Evolutionary conservation across 371 early-diverging fungal genomes (phyloP), one percentile per base, ranked within the genome.

Genomic region (Apophysomyces elegans): DNA sequence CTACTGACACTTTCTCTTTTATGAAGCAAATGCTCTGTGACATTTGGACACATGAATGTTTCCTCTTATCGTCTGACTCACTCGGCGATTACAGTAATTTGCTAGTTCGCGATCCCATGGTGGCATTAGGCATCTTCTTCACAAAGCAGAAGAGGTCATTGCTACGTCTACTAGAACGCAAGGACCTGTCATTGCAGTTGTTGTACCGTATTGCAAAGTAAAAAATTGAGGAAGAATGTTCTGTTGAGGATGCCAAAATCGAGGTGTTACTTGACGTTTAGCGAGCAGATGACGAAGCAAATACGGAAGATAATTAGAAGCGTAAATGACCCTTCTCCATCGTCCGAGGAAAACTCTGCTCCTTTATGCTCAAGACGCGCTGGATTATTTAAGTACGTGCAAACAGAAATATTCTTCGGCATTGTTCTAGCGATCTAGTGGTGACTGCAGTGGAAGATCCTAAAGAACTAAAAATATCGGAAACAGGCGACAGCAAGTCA

Each of bases 371-470:
- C 41, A 41, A 41, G 41, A 41, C 41, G 2, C 5, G 5, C 41
- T 41, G 41, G 41, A 41, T 5, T 41, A 41, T 41, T 41, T 41
- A 41, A 5, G 41, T 13, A 41, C 41, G 4, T 41, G 41, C 41
- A 41, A 41, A 41, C 5, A 6, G 41, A 41, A 41, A 41, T 41
- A 41, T 41, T 41, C 6, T 41, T 41, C 41, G 5, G 41, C 41
- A 41, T 2, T 13, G 41, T 4, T 0, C 41, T 6, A 5, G 41
- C 41, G 47, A 47, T 21, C 47, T 47, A 47, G 47, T 47, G 47
- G 56, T 63, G 16, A 63, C 63, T 11, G 57, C 41, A 13, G 57
- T 63, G 63, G 18, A 37, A 35, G 63, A 63, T 16, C 57, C 63
- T 54, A 21, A 56, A 13, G 63, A 63, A 1, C 57, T 56, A 14